phyloP scores from a whole-genome alignment of 73 alveolate genomes.

The Tetrahymena elliotti region DNA sequence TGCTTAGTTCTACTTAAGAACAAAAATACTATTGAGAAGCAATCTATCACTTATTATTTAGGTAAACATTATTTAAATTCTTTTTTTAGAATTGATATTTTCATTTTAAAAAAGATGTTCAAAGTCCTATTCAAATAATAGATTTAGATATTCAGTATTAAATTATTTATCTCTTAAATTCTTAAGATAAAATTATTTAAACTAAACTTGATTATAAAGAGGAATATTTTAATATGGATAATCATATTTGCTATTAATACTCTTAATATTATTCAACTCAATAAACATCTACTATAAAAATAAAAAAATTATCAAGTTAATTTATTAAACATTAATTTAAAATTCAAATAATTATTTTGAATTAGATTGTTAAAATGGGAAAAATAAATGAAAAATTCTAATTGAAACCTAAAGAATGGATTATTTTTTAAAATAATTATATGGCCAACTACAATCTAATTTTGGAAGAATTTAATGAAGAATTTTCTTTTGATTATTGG shows the following conservation, averaged over 20 bases:
- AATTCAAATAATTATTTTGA: too few relatives aligned
- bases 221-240: too few relatives aligned
- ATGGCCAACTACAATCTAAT: neutral
- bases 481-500: neutral
- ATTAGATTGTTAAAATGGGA: neutral
- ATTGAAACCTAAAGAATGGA: neutral
- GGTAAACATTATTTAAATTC: too few relatives aligned
- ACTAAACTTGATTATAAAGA: neutral
- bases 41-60: too few relatives aligned
- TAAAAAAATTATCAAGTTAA: too few relatives aligned
- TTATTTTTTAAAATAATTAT: too few relatives aligned
- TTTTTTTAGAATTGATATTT: too few relatives aligned
- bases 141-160: neutral
- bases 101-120: neutral
- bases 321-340: too few relatives aligned
- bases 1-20: neutral
- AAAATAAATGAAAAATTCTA: neutral
- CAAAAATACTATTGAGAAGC: neutral
- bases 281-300: too few relatives aligned
- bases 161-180: too few relatives aligned
- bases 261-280: neutral
- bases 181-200: neutral
- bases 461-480: neutral
- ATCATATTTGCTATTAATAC: neutral
- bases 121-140: too few relatives aligned